These are phyloP conservation scores for Colletotrichum sp. DNA, from an alignment of 2,329 filamentous ascomycete genomes.

Conservation along the genomic window DNA sequence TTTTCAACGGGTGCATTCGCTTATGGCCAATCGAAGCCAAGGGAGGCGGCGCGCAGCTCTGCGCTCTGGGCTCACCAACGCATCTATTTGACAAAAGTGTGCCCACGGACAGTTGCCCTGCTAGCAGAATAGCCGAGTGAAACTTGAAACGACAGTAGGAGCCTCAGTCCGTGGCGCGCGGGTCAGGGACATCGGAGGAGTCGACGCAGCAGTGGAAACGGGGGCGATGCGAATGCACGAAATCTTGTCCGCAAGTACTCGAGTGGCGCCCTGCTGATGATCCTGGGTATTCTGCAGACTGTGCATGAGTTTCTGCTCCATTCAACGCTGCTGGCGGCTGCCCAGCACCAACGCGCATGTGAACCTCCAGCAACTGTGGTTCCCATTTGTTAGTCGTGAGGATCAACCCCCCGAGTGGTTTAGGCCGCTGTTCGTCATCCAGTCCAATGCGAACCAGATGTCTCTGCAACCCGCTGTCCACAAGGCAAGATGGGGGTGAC, in stretches of 20 bases:
- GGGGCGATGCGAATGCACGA: background rate
- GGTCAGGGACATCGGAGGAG: background rate
- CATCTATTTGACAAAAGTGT: background rate
- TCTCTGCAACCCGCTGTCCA: background rate
- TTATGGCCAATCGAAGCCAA: background rate
- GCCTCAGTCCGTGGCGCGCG: background rate
- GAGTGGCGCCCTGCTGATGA: background rate
- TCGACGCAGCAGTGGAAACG: background rate
- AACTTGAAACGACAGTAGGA: constrained; percentile 10
- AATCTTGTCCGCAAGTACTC: background rate
- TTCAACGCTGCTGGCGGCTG: background rate
- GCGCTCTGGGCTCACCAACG: background rate
- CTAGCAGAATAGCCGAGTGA: background rate
- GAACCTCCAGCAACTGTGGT: background rate
- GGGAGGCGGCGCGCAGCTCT: background rate
- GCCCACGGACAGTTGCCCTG: background rate
- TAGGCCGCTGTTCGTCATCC: background rate
- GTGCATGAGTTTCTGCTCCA: background rate
- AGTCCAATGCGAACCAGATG: background rate
- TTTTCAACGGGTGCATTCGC: background rate
- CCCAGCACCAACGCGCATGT: background rate
- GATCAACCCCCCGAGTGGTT: background rate
- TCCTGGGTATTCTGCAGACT: background rate
- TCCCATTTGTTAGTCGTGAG: background rate
- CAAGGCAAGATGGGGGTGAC: background rate